Evolutionary conservation across 2,329 filamentous ascomycete species (phyloP), one percentile per base, ranked within the genome.

Genomic region (Cryphonectria nitschkei): DNA sequence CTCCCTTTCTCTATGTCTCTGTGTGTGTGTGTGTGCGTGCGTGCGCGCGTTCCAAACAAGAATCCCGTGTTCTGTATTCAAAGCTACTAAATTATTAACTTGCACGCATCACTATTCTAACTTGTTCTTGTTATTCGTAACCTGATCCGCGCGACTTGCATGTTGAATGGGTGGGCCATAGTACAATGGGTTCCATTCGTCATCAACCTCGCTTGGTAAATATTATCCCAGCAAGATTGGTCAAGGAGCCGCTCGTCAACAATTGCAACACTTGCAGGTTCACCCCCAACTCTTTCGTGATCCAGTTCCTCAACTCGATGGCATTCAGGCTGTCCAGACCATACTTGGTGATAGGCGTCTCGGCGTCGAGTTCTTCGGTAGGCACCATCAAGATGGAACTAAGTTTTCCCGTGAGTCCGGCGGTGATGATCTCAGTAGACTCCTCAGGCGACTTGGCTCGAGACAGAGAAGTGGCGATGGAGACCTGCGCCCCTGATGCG

Each of bases 251-350:
- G 74, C 84, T 86, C 7, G 83, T 85, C 52, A 88, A 77, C 71
- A 89, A 76, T 75, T 89, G 86, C 71, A 89, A 76, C 0, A 89
- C 86, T 77, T 88, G 85, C 75, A 88, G 74, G 68, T 84, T 86
- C 1, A 83, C 81, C 75, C 86, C 80, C 73, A 86, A 82, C 77
- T 86, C 84, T 67, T 84, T 80, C 2, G 83, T 84, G 3, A 72
- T 65, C 76, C 76, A 78, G 68, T 78, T 78, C 16, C 77, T 71
- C 34, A 78, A 52, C 74, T 78, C 77, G 19, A 78, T 78, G 9
- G 77, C 77, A n/a, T 74, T 77, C 68, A 78, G 67, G 61, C 75
- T 77, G 56, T 78, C 77, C n/a, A 78, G 69, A 1, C 75, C 76
- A 56, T 77, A 77, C 46, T 74, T 74, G 7, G 77, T 77, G 46